phyloP scores from a whole-genome alignment of 169 alveolate species.

The Plasmodium malariae region DNA sequence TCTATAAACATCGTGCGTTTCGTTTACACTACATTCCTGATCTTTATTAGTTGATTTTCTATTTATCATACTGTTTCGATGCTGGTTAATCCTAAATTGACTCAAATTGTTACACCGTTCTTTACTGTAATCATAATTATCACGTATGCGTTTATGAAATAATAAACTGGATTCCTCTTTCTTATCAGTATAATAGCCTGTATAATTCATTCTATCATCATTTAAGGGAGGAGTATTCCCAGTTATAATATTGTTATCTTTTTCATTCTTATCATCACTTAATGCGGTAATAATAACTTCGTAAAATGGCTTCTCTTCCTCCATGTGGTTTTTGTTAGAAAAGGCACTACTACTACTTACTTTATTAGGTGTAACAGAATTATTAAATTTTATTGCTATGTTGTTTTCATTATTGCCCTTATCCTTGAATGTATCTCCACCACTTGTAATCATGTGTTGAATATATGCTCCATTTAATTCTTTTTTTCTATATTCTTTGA shows the following conservation, averaged over 20 bases:
- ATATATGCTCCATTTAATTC: constrained; percentile 42
- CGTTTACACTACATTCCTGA: not conserved
- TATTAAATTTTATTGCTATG: not conserved
- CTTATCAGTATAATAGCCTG: constrained; percentile 5
- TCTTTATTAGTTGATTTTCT: not conserved
- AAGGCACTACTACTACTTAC: not conserved
- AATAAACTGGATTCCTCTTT: not conserved
- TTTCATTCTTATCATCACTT: not conserved
- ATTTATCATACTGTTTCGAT: not conserved
- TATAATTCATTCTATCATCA: not conserved
- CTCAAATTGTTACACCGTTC: too few species aligned
- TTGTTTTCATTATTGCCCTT: not conserved
- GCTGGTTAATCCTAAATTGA: not conserved
- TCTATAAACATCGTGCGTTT: not conserved
- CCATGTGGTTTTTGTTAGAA: not conserved
- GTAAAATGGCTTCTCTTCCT: constrained; percentile 14
- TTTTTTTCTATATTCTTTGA: constrained; percentile 63
- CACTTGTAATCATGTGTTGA: not conserved
- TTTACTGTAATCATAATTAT: too few species aligned
- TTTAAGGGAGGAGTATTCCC: not conserved
- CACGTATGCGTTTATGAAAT: not conserved
- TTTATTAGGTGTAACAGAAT: constrained; percentile 3
- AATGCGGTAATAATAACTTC: not conserved
- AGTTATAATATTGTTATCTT: not conserved
- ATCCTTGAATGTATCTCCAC: not conserved